These are phyloP conservation scores for Beta corolliflora DNA, from an alignment of 179 eudicot genomes.

Conservation along the genomic window DNA sequence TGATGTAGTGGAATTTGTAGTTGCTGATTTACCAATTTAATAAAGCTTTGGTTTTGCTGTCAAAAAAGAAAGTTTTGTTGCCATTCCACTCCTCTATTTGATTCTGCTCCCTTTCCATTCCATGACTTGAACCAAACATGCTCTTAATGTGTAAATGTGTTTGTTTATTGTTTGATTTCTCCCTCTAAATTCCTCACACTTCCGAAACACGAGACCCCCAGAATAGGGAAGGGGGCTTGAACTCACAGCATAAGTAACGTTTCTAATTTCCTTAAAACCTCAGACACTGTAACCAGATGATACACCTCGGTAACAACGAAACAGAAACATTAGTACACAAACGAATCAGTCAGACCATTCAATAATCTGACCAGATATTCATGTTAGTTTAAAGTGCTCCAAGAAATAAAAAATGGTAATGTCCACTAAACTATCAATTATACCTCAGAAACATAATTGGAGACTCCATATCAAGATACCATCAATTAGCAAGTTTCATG, in stretches of 20 bases:
- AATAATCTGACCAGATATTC: background rate
- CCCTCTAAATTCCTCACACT: too few relatives aligned
- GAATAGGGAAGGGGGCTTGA: too few relatives aligned
- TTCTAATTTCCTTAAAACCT: background rate
- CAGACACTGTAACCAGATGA: background rate
- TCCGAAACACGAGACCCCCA: too few relatives aligned
- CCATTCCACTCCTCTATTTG: too few relatives aligned
- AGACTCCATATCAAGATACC: background rate
- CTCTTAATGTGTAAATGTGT: too few relatives aligned
- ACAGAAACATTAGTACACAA: background rate
- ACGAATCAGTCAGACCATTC: background rate
- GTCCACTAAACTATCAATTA: background rate
- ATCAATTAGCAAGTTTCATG: background rate
- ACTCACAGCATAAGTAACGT: too few relatives aligned
- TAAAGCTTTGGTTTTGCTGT: rapidly evolving
- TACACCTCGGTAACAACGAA: background rate
- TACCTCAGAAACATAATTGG: background rate
- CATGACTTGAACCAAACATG: too few relatives aligned
- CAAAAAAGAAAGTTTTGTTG: too few relatives aligned
- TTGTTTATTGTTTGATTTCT: too few relatives aligned
- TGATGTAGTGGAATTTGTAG: too few relatives aligned
- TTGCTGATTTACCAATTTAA: too few relatives aligned
- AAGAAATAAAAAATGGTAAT: background rate
- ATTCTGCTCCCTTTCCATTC: too few relatives aligned
- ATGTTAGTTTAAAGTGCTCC: background rate